Evolutionary conservation across 768 basidiomycete genomes (phyloP), one percentile per base, ranked within the genome.

Genomic region (Phaffia tasmanica): DNA sequence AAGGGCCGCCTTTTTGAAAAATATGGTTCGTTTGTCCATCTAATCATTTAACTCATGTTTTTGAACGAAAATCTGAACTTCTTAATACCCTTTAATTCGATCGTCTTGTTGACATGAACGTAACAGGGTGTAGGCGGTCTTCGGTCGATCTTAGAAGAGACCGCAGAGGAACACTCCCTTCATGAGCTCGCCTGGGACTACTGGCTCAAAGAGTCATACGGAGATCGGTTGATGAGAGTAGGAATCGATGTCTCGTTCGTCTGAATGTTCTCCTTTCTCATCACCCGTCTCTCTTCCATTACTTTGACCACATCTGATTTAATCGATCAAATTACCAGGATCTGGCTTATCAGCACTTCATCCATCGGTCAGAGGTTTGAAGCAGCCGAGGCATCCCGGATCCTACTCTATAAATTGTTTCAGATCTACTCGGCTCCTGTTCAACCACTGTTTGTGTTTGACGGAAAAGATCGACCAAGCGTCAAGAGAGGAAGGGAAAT

Each of bases 251-350:
- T 49, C 6, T 25, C 23, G 59, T 61, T 5, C n/a, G 59, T 61
- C 32, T 59, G 21, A 16, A n/a, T 21, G 1, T 19, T 42, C 1
- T 30, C 58, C 25, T 35, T 23, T 14, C 42, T 15, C 19, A 32
- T 47, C 16, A n/a, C 18, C 23, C 18, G 5, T 23, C 18, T 16
- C 58, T 47, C 14, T 21, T 29, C 35, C 14, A 1, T 47, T 30
- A n/a, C 16, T 35, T 29, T 1, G 4, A 21, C 1, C 59, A 18
- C 46, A 66, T 70, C 71, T 21, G 74, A 60, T 8, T 46, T 75
- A 4, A 73, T 75, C 63, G 71, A 75, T n/a, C 60, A 68, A 8
- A 75, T 76, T 63, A 70, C 72, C 47, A 73, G 75, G 58, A 72
- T 76, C 63, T 76, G 76, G 76, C 59, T 61, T 11, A 49, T 61